These are phyloP conservation scores for Cucumis melo DNA, from an alignment of 306 rosid species.

Conservation along the genomic window DNA sequence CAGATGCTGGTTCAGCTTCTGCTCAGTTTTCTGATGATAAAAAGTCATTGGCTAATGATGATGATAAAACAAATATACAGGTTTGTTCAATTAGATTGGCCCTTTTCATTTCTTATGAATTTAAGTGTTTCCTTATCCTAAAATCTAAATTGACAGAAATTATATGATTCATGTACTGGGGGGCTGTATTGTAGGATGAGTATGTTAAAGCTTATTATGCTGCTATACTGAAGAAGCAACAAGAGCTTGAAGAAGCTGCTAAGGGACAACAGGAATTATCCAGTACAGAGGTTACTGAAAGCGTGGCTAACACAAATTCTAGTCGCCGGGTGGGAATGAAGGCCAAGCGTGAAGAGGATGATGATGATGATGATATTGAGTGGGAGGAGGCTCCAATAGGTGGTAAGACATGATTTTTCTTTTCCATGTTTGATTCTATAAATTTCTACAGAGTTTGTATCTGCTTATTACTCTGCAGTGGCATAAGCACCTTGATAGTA, in stretches of 20 bases:
- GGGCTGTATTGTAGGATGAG: constrained; percentile 50
- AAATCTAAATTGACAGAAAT: neutral
- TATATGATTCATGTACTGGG: neutral
- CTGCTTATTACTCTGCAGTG: neutral
- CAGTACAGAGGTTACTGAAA: constrained; percentile 13
- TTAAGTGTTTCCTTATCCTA: neutral
- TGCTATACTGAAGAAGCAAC: constrained; percentile 61
- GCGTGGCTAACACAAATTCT: constrained; percentile 25
- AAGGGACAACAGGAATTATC: constrained; percentile 19
- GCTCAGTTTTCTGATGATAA: constrained; percentile 51
- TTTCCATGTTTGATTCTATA: neutral
- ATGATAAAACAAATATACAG: constrained; percentile 44
- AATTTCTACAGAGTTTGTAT: neutral
- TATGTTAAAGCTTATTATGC: constrained; percentile 80
- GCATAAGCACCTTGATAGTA: neutral
- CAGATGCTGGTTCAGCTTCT: constrained; percentile 47
- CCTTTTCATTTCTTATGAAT: neutral
- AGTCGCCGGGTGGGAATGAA: constrained; percentile 57
- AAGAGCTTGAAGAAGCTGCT: constrained; percentile 52
- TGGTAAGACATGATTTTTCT: constrained; percentile 23
- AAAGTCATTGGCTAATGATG: constrained; percentile 33
- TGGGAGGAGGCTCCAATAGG: constrained; percentile 73
- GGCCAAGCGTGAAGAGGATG: constrained; percentile 48
- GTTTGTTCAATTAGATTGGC: constrained; percentile 19
- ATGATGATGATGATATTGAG: constrained; percentile 46